Conservation (phyloP, 1,284 basidiomycete species). For the Tilletia walkeri region DNA sequence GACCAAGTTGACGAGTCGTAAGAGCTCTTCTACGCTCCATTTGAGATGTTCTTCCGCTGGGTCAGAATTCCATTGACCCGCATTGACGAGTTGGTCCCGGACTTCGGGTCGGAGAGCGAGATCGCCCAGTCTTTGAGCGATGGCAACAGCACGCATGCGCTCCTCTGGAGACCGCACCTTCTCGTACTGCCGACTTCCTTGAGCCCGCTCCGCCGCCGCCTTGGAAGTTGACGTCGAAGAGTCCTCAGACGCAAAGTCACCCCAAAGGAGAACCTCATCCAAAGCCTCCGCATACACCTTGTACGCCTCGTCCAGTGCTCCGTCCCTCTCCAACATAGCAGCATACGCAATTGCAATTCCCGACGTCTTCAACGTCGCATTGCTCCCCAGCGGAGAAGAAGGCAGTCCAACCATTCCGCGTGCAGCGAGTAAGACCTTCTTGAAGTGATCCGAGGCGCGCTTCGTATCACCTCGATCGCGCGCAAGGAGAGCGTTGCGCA, state of each 20-base stretch:
- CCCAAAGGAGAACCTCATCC: conserved; percentile 34
- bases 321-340: conserved; percentile 46
- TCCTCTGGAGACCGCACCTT: conserved; percentile 28
- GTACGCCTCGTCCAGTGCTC: conserved; percentile 32
- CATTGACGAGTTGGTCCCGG: conserved; percentile 31
- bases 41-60: conserved; percentile 49
- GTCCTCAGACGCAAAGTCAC: conserved; percentile 26
- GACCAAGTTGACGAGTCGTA: conserved; percentile 28
- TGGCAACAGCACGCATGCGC: conserved; percentile 42
- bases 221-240: background rate
- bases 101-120: conserved; percentile 32
- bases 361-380: conserved; percentile 46
- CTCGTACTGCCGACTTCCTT: background rate
- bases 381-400: conserved; percentile 18
- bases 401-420: background rate
- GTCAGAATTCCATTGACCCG: conserved; percentile 22
- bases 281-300: conserved; percentile 44
- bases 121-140: conserved; percentile 48
- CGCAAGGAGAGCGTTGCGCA: conserved; percentile 51
- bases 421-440: conserved; percentile 18
- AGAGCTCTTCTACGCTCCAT: conserved; percentile 55
- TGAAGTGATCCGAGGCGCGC: conserved; percentile 42
- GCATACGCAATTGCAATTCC: conserved; percentile 54
- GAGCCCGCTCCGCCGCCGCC: background rate
- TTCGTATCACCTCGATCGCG: conserved; percentile 44